Evolutionary conservation across 2,329 filamentous ascomycete genomes (phyloP).

Genomic region (Colletotrichum sp.): DNA sequence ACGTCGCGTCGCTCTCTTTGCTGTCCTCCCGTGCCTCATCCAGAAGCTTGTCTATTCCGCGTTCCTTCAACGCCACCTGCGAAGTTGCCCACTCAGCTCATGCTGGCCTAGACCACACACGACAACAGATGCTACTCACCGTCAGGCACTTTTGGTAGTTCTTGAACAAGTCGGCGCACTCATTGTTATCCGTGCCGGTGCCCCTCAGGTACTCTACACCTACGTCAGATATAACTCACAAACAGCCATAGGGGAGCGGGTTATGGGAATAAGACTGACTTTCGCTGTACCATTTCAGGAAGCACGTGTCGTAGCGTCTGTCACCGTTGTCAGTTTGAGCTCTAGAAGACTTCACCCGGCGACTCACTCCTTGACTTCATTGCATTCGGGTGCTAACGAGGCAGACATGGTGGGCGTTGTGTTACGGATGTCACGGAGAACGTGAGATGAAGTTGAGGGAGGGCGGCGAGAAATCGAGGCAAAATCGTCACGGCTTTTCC

Average conservation of each 20-base stretch:
- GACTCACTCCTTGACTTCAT: conserved; percentile 90
- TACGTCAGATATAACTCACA: background rate
- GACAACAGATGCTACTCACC: conserved; percentile 49
- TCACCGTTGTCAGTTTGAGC: conserved; percentile 3
- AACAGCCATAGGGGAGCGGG: background rate
- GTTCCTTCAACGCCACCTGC: conserved; percentile 83
- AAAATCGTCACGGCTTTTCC: conserved; percentile 1
- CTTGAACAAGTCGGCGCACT: conserved; percentile 86
- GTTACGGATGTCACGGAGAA: background rate
- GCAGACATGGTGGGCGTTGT: conserved; percentile 74
- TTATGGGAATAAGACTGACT: conserved; percentile 62
- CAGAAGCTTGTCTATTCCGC: conserved; percentile 91
- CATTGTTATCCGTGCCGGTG: conserved; percentile 78
- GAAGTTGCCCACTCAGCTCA: background rate
- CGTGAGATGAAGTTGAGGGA: background rate
- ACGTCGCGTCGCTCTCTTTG: conserved; percentile 78
- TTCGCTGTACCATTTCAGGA: conserved; percentile 99
- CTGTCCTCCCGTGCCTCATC: conserved; percentile 90
- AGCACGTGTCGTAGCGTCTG: conserved; percentile 95
- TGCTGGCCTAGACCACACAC: background rate
- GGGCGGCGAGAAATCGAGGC: conserved; percentile 3
- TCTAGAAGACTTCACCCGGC: background rate
- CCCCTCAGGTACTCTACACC: conserved; percentile 84
- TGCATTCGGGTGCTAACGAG: conserved; percentile 92
- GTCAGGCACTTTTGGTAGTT: conserved; percentile 87